Conservation (phyloP, 306 rosid species). For the Cucurbita ficifolia region DNA sequence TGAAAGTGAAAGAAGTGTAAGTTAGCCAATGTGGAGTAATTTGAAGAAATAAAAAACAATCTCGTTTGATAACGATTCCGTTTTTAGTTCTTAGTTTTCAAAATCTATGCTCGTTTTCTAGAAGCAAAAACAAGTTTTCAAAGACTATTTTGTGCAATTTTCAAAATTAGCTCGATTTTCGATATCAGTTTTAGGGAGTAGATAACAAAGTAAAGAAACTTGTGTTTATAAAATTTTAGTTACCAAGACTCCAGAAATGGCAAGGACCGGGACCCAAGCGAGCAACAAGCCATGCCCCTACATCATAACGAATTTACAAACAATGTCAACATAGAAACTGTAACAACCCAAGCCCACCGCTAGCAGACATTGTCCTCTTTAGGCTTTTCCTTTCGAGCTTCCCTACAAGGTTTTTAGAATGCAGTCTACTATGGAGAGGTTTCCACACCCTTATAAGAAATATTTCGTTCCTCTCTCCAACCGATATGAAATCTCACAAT, state of each 20-base stretch:
- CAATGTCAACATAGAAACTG: background rate
- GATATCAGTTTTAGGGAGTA: background rate
- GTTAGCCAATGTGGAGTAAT: background rate
- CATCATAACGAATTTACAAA: background rate
- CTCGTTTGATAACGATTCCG: background rate
- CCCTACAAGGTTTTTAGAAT: too few species aligned
- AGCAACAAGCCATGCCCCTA: slow-evolving; percentile 3
- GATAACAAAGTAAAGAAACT: background rate
- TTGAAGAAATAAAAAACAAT: background rate
- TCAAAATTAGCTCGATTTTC: background rate
- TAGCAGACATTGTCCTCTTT: too few species aligned
- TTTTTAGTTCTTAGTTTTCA: too few species aligned
- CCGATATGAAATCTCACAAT: too few species aligned
- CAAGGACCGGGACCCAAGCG: background rate
- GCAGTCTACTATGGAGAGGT: too few species aligned
- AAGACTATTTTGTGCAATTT: too few species aligned
- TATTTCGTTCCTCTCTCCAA: too few species aligned
- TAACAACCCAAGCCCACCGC: too few species aligned
- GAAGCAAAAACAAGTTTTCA: background rate
- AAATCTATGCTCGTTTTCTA: background rate
- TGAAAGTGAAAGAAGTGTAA: background rate
- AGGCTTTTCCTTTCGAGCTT: too few species aligned
- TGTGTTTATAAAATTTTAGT: background rate
- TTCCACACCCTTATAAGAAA: too few species aligned
- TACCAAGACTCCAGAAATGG: background rate